Percentiles rank a stretch among this genome's conserved stretches.
These are phyloP conservation scores for Beauveria sp. DNA, from an alignment of 2,329 filamentous ascomycete species.

Conservation along the genomic window DNA sequence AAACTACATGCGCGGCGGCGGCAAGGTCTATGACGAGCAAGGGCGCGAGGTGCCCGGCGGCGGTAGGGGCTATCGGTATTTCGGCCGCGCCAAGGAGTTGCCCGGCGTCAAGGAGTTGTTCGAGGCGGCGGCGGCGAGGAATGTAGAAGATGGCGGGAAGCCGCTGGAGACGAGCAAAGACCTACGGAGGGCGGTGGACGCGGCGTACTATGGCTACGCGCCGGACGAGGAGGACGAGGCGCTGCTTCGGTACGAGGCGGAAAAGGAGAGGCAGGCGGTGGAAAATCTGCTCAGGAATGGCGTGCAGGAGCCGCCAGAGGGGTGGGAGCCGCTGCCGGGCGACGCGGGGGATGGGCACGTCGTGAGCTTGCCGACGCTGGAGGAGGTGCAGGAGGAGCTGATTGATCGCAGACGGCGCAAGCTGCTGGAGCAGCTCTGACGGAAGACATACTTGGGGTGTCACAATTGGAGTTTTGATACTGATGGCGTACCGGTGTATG, in stretches of 20 bases:
- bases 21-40: slow-evolving; percentile 64
- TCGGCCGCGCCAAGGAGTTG: slow-evolving; percentile 80
- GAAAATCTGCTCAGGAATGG: slow-evolving; percentile 57
- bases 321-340: slow-evolving; percentile 81
- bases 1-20: slow-evolving; percentile 80
- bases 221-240: slow-evolving; percentile 83
- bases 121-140: slow-evolving; percentile 60
- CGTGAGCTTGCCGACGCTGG: slow-evolving; percentile 78
- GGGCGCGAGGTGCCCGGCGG: slow-evolving; percentile 64
- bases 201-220: slow-evolving; percentile 92
- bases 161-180: slow-evolving; percentile 62
- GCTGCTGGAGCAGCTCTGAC: slow-evolving; percentile 69
- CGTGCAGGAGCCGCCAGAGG: slow-evolving; percentile 49
- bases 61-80: slow-evolving; percentile 90
- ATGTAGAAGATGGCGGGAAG: slow-evolving; percentile 44
- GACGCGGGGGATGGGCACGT: slow-evolving; percentile 73
- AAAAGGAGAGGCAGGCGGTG: slow-evolving; percentile 75
- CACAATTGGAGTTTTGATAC: background rate
- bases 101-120: slow-evolving; percentile 96
- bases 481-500: background rate
- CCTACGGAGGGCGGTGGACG: slow-evolving; percentile 71
- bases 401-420: slow-evolving; percentile 77
- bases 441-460: background rate
- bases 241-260: slow-evolving; percentile 70
- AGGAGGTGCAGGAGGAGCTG: slow-evolving; percentile 91